Percentiles rank a stretch among this genome's conserved stretches.
Conservation (phyloP, 2,329 filamentous ascomycete species). For the Phialophora macrospora region DNA sequence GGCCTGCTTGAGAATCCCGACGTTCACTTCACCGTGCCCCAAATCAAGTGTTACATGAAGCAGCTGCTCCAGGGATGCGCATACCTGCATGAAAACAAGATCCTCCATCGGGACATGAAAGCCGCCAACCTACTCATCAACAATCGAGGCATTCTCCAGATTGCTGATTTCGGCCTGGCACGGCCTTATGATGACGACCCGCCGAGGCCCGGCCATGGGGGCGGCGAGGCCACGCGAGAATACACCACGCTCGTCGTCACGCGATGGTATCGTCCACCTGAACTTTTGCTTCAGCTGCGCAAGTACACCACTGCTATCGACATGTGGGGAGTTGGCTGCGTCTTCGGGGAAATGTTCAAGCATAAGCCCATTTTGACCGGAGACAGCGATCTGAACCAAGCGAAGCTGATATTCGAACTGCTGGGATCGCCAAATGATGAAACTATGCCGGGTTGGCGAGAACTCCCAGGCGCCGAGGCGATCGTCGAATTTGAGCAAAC, state of each 20-base stretch:
- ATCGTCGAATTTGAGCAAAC: constrained; percentile 66
- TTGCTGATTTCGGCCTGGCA: constrained; percentile 95
- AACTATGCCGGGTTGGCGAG: constrained; percentile 89
- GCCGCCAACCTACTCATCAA: constrained; percentile 96
- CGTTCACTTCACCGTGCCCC: constrained; percentile 81
- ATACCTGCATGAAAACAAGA: constrained; percentile 87
- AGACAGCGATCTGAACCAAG: constrained; percentile 84
- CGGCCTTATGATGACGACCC: constrained; percentile 87
- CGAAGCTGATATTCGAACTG: constrained; percentile 91
- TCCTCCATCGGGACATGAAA: constrained; percentile 98
- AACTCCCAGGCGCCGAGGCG: constrained; percentile 78
- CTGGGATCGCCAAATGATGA: constrained; percentile 88
- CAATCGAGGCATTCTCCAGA: constrained; percentile 90
- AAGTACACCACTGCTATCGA: constrained; percentile 97
- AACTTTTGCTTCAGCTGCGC: constrained; percentile 84
- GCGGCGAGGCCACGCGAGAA: constrained; percentile 82
- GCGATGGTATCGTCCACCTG: constrained; percentile 93
- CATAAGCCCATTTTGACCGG: constrained; percentile 91
- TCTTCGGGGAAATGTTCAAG: constrained; percentile 97
- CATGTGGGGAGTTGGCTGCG: constrained; percentile 98
- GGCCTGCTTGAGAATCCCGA: constrained; percentile 93
- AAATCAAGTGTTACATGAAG: constrained; percentile 97
- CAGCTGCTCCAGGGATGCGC: constrained; percentile 87
- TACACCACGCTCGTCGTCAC: constrained; percentile 98
- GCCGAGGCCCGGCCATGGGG: constrained; percentile 75